phyloP scores from a whole-genome alignment of 768 basidiomycete species.

The Leccinum fibrillosum region DNA sequence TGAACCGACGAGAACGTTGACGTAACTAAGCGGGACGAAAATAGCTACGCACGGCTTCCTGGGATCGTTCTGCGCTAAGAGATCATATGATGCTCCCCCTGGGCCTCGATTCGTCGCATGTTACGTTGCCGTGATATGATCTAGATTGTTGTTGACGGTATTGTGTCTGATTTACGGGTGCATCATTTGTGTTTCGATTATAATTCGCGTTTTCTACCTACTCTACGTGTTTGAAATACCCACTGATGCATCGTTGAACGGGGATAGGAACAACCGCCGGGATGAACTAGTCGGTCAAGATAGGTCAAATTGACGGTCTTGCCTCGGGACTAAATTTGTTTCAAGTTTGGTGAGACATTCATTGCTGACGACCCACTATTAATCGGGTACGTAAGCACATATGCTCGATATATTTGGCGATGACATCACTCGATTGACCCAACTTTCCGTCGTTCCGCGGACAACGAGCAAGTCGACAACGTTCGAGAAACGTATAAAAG shows the following conservation, averaged over 20 bases:
- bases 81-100: constrained; percentile 58
- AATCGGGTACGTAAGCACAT: neutral
- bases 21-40: constrained; percentile 4
- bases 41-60: constrained; percentile 52
- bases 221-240: neutral
- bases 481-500: neutral
- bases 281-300: neutral
- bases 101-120: constrained; percentile 39
- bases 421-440: neutral
- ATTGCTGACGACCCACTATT: neutral
- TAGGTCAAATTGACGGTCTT: neutral
- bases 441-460: too few relatives aligned
- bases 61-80: constrained; percentile 45
- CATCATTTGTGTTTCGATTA: neutral
- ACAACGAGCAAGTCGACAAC: too few relatives aligned
- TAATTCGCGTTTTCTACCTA: neutral
- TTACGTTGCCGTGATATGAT: constrained; percentile 15
- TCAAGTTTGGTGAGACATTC: neutral
- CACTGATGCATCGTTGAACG: neutral
- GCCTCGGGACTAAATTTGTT: neutral
- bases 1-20: neutral
- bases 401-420: neutral
- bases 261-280: neutral
- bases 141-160: neutral
- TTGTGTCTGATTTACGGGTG: neutral